phyloP scores from a whole-genome alignment of 2,329 filamentous ascomycete genomes.

The Torrubiella hemipterigena region DNA sequence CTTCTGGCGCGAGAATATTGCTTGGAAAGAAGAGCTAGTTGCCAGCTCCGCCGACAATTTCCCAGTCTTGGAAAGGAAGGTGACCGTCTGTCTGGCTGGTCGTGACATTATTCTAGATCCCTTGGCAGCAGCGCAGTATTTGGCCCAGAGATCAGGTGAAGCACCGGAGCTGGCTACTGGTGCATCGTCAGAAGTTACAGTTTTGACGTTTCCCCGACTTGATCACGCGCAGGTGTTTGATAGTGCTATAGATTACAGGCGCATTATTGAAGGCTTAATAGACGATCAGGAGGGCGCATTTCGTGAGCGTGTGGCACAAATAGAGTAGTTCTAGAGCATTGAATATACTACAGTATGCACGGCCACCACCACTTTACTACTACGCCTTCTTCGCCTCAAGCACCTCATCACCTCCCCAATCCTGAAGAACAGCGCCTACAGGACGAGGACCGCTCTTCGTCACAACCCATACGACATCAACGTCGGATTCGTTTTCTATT shows the following conservation, averaged over 20 bases:
- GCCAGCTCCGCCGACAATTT: slow-evolving; percentile 6
- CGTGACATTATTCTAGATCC: slow-evolving; percentile 56
- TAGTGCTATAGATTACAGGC: slow-evolving; percentile 13
- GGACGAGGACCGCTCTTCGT: slow-evolving; percentile 49
- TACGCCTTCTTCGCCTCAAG: too few relatives aligned
- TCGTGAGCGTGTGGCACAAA: not conserved
- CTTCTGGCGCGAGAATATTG: slow-evolving; percentile 59
- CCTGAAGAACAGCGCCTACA: slow-evolving; percentile 48
- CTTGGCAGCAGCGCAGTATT: slow-evolving; percentile 42
- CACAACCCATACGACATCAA: slow-evolving; percentile 53
- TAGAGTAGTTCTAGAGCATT: too few relatives aligned
- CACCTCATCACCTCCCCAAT: slow-evolving; percentile 43
- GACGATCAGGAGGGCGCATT: not conserved
- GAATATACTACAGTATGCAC: slow-evolving; percentile 2
- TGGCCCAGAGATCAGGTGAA: slow-evolving; percentile 18
- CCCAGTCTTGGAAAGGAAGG: slow-evolving; percentile 17
- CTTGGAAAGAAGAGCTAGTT: slow-evolving; percentile 55
- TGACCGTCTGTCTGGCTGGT: slow-evolving; percentile 47
- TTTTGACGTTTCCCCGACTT: slow-evolving; percentile 46
- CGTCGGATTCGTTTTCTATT: slow-evolving; percentile 51
- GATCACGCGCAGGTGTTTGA: slow-evolving; percentile 56
- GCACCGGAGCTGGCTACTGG: slow-evolving; percentile 9
- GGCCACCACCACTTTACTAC: not conserved
- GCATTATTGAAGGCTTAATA: slow-evolving; percentile 17
- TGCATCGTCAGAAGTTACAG: slow-evolving; percentile 30